Base-by-base conservation (phyloP, 345 rosid genomes). In the Garcia nutans region DNA sequence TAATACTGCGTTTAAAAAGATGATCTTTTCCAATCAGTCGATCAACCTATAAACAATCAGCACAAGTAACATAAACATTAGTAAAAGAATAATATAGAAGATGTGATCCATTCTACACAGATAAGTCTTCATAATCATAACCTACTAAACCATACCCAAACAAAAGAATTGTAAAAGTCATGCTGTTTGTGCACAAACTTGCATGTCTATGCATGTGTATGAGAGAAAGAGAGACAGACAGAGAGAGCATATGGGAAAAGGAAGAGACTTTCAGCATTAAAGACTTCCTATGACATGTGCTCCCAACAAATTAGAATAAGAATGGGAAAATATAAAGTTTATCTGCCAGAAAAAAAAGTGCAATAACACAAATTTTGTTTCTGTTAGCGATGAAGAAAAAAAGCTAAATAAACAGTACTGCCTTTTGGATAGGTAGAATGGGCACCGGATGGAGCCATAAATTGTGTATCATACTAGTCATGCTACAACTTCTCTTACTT, bases 1-100 rank as follows among this genome's bases (percentile, higher is more conserved):
- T 82, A 65, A 92, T 79, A 79, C 98, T 92, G 78, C 86, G 89
- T 83, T 94, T 94, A 83, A 94, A 92, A 76, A 92, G 92, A 86
- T 94, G 95, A 79, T 82, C 86, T 84, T 89, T 91, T 65, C 89
- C 92, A 64, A 89, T 79, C 55, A 88, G 79, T 42, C 76, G 87
- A 79, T 92, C 95, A 79, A 89, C 87, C 98, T 94, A 86, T 71
- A 58, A 75, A 75, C 24, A 70, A 73, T 65, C 47, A 73, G 59
- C 71, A 76, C 9, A 47, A 65, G 24, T 58, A 61, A 58, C 28
- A 37, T 31, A 57, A 62, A 71, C 54, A 23, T 16, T 3, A 23
- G 33, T 16, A 68, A 41, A 47, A 49, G 16, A 33, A 24, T 68
- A 49, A 45, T 3, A 45, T 23, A 33, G 9, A 17, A 33, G 49